phyloP scores from a whole-genome alignment of 805 yeast species.

The Hanseniaspora thailandica region DNA sequence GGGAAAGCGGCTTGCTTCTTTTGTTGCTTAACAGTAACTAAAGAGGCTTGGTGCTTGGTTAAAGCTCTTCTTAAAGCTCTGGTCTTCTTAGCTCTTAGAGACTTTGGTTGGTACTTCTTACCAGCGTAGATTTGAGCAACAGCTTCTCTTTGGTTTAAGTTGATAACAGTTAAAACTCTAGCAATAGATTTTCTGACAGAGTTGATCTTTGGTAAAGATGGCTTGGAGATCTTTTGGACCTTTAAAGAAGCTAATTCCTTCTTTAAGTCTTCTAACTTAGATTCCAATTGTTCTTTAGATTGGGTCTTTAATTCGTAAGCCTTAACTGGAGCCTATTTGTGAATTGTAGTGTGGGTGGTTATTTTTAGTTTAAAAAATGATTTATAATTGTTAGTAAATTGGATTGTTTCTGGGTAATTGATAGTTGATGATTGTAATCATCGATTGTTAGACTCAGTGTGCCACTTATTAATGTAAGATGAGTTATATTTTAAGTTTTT shows the following conservation, averaged over 20 bases:
- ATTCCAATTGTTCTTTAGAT: constrained; percentile 92
- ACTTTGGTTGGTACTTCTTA: constrained; percentile 94
- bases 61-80: constrained; percentile 98
- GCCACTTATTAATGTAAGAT: no score
- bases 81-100: constrained; percentile 98
- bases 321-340: constrained; percentile 67
- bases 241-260: constrained; percentile 91
- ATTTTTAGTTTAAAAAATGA: neutral
- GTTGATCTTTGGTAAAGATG: constrained; percentile 91
- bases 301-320: constrained; percentile 93
- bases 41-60: constrained; percentile 72
- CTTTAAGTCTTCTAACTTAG: constrained; percentile 89
- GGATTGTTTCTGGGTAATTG: neutral
- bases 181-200: constrained; percentile 98
- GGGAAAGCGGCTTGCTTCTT: constrained; percentile 95
- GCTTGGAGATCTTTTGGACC: constrained; percentile 87
- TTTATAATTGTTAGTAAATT: constrained; percentile 9
- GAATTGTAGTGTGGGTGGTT: neutral
- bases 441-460: neutral
- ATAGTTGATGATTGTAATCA: neutral
- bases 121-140: constrained; percentile 92
- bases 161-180: constrained; percentile 91
- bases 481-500: no score
- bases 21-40: constrained; percentile 75
- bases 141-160: constrained; percentile 89